Evolutionary conservation across 1,139 yeast species (phyloP).

Genomic region (Ashbya aceris): DNA sequence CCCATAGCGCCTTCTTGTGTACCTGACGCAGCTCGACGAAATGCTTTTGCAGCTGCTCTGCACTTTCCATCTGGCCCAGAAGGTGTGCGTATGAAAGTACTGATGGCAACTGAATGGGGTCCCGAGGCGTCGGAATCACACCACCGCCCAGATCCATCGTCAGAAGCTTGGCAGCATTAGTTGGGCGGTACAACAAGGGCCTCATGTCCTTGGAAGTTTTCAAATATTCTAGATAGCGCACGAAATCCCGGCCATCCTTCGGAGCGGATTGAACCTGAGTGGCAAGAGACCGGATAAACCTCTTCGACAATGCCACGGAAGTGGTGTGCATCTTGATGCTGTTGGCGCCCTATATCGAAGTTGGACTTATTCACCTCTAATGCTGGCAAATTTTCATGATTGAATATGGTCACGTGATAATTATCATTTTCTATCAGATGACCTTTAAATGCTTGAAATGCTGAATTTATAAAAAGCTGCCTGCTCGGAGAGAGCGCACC

Average conservation of each 20-base stretch:
- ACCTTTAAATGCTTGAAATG: too few species aligned
- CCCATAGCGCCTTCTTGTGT: conserved; percentile 21
- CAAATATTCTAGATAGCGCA: conserved; percentile 1
- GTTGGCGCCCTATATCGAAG: too few species aligned
- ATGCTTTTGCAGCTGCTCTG: conserved; percentile 30
- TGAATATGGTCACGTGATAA: too few species aligned
- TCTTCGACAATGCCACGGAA: too few species aligned
- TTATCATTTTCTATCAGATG: too few species aligned
- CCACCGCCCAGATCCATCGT: conserved; percentile 43
- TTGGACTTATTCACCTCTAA: background rate
- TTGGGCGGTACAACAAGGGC: conserved; percentile 37
- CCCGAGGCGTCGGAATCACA: conserved; percentile 34
- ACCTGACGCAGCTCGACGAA: conserved; percentile 25
- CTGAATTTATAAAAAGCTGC: too few species aligned
- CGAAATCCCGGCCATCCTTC: too few species aligned
- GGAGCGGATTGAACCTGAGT: too few species aligned
- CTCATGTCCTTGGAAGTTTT: conserved; percentile 19
- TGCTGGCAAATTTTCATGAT: too few species aligned
- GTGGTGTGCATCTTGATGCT: too few species aligned
- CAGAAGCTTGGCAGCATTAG: conserved; percentile 40
- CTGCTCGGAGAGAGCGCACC: too few species aligned
- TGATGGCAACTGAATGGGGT: conserved; percentile 32
- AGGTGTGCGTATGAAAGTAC: conserved; percentile 28
- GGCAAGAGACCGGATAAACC: too few species aligned
- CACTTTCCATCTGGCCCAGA: conserved; percentile 25